Evolutionary conservation across 257 asterid species (phyloP), one percentile per base, ranked within the genome.

Genomic region (Henckelia pumila): DNA sequence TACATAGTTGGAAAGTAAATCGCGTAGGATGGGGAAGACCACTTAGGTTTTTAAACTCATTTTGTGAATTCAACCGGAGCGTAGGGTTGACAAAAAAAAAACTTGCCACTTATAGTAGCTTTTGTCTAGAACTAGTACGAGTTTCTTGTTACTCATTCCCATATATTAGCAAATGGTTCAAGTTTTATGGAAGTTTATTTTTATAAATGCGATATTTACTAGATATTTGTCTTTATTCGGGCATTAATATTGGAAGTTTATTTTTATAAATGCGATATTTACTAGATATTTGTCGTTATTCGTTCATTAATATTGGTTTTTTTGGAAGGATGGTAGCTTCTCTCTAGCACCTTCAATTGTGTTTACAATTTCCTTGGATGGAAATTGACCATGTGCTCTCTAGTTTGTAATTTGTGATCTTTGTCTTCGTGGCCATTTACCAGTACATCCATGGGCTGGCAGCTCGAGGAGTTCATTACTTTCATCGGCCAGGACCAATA

Each of bases 371-470:
- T 63, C 21, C 56, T 11, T 37, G 33, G 26, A 35, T 63, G 67
- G 56, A 20, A 10, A 21, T 10, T 76, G 29, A 63, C 65, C 66
- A 8, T 24, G 44, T 14, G 52, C 52, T 40, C 52, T 40, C 8
- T 60, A 6, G 37, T 28, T 53, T 17, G 30, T 52, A 16, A 9
- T 23, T 28, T 55, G 22, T 64, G 50, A 56, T 56, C 11, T 21
- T 20, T 40, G 37, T 62, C 60, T 30, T 23, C 55, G 3, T 69
- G 5, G 30, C 20, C 28, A 30, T 64, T 72, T 58, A 35, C 75
- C 79, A 85, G 92, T 87, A 87, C 69, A 85, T 87, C 56, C 95
- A 88, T 58, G 95, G 92, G 72, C 72, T 88, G 52, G 92, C 95
- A 44, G 92, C 95, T 73, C 82, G 86, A 73, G 95, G 95, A 26